Base-by-base conservation (phyloP, 1,284 basidiomycete species). In the Schizophyllum amplum region DNA sequence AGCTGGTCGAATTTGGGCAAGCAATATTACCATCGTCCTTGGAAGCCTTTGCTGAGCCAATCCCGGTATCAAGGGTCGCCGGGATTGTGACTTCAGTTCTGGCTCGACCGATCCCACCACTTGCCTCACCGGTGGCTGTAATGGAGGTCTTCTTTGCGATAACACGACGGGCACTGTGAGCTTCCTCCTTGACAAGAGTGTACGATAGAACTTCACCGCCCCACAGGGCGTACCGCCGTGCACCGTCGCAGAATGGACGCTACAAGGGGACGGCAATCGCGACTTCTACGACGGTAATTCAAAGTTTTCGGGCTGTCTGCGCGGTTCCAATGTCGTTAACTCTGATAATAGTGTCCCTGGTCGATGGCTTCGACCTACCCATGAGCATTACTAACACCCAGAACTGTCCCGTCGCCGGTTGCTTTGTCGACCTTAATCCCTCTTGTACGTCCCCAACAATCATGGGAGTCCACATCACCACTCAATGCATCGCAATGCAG, bases 321-420 rank as follows among this genome's bases (percentile, higher is more conserved):
- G n/a, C 27, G 33, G 24, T 21, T 26, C 57, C 51, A 25, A 24
- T 4, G 25, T 47, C 53, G 9, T 13, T 11, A 24, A 24, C n/a
- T n/a, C n/a, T n/a, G n/a, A n/a, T 72, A 55, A 25, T 23, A 61
- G 59, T 69, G 9, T 69, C 68, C 5, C 64, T 72, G 27, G 73
- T 75, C n/a, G 73, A 75, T 59, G 74, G 74, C 1, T 71, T 68
- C 63, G 77, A 80, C 65, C 57, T 79, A 0, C 77, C 78, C 6
- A 64, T 79, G 58, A 55, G 63, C 1, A 74, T 79, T 58, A 66
- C 67, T 20, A 74, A 72, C 64, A 69, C 66, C 58, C 64, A 62
- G 17, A 70, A 69, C 11, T 79, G 77, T 62, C 60, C 56, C n/a
- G 61, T 69, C 17, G 71, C 75, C 4, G 60, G 61, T 53, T 80